Evolutionary conservation across 306 rosid species (phyloP).

Genomic region (Cucumis hystrix): DNA sequence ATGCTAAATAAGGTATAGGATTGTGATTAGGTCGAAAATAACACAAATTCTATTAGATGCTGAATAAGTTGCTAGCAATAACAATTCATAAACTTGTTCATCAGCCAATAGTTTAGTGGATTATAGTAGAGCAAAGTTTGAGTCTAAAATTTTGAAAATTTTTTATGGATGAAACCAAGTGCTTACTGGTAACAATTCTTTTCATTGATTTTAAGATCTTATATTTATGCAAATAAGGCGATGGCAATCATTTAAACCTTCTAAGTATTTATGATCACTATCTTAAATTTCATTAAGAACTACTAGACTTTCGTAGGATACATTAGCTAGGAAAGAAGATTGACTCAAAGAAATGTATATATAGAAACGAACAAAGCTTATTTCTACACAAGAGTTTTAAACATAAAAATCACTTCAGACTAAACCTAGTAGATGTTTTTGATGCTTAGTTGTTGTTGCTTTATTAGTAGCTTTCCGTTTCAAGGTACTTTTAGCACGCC

Average conservation of each 20-base stretch:
- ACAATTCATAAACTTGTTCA: no score
- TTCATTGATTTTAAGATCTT: background rate
- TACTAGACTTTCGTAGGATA: background rate
- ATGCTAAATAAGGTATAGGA: no score
- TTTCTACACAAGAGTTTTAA: background rate
- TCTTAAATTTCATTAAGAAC: background rate
- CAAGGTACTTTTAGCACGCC: slow-evolving; percentile 69
- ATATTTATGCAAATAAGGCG: background rate
- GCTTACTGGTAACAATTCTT: background rate
- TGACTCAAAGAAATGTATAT: background rate
- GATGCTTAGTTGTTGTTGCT: slow-evolving; percentile 71
- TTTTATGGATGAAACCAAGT: no score
- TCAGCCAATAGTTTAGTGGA: no score
- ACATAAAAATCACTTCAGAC: slow-evolving; percentile 27
- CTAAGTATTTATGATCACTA: no score
- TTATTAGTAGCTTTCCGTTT: slow-evolving; percentile 79
- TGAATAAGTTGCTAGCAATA: no score
- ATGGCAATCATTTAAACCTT: background rate
- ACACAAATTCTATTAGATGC: no score
- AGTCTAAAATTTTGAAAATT: no score
- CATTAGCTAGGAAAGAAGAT: background rate
- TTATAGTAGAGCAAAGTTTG: no score
- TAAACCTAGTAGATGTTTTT: slow-evolving; percentile 51
- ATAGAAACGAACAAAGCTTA: background rate
- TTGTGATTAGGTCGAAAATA: no score